Conservation (phyloP, 106 monocot genomes). For the Amphibolis antarctica region DNA sequence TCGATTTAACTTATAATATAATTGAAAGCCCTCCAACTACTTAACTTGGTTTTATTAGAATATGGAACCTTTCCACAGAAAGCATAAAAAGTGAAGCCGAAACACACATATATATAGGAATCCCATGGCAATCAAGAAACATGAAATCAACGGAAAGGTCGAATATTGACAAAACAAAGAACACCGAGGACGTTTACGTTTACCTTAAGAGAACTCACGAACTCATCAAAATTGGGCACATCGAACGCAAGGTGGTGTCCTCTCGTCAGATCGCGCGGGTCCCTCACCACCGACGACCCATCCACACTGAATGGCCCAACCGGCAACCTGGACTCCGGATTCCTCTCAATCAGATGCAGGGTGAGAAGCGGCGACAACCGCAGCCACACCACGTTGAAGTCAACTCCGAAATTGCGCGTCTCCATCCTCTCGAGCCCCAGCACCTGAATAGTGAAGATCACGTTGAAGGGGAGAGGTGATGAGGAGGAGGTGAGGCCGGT, state of each 20-base stretch:
- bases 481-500: neutral
- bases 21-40: too few relatives aligned
- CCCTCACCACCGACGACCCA: constrained; percentile 7
- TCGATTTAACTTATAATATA: too few relatives aligned
- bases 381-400: constrained; percentile 63
- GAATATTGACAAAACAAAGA: neutral
- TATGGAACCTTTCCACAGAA: too few relatives aligned
- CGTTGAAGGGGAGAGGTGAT: neutral
- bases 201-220: constrained; percentile 44
- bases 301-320: constrained; percentile 25
- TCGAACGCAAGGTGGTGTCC: constrained; percentile 61
- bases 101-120: too few relatives aligned
- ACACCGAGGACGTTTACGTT: neutral
- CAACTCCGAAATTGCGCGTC: constrained; percentile 47
- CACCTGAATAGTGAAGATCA: constrained; percentile 18
- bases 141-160: too few relatives aligned
- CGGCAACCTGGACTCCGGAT: constrained; percentile 50
- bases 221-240: constrained; percentile 54
- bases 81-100: too few relatives aligned
- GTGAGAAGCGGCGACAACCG: constrained; percentile 30
- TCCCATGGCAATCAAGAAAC: too few relatives aligned
- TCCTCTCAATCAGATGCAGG: constrained; percentile 74
- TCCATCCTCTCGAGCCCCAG: constrained; percentile 67
- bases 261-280: constrained; percentile 43
- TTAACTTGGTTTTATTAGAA: too few relatives aligned